Conservation (phyloP, 2,329 filamentous ascomycete species). For the Hymenoscyphus scutula region DNA sequence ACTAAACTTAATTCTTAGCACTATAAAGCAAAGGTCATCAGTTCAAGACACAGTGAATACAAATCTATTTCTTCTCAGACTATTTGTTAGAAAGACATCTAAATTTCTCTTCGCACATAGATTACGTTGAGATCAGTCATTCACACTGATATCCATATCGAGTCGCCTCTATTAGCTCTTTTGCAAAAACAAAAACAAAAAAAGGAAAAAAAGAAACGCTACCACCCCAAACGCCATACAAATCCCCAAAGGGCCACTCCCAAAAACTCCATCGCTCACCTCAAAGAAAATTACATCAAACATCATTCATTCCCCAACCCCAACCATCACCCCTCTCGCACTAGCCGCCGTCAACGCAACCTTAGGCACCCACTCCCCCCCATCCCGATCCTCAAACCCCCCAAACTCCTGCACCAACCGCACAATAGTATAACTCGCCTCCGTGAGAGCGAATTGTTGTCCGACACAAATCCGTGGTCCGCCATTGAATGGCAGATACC, state of each 20-base stretch:
- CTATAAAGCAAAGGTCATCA: too few relatives aligned
- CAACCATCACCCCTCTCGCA: constrained; percentile 10
- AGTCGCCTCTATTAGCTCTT: not conserved
- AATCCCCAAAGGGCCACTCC: not conserved
- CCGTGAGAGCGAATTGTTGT: constrained; percentile 39
- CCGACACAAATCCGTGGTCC: constrained; percentile 38
- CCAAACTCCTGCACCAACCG: constrained; percentile 37
- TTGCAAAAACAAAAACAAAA: too few relatives aligned
- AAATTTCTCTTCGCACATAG: too few relatives aligned
- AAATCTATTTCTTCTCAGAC: too few relatives aligned
- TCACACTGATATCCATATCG: not conserved
- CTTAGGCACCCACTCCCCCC: constrained; percentile 5
- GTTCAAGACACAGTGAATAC: too few relatives aligned
- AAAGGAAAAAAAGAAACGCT: not conserved
- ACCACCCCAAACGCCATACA: not conserved
- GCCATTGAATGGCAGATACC: constrained; percentile 46
- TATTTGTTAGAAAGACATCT: too few relatives aligned
- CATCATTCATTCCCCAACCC: not conserved
- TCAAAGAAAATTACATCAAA: not conserved
- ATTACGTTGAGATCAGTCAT: too few relatives aligned
- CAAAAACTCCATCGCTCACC: not conserved
- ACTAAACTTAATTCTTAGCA: too few relatives aligned
- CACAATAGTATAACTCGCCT: constrained; percentile 37
- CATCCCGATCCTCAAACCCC: constrained; percentile 31
- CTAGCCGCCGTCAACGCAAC: constrained; percentile 10